A percentile compares a stretch with the other conserved stretches of the same genome.
phyloP scores from a whole-genome alignment of 108 stramenopile genomes.

The Parmales sp. region DNA sequence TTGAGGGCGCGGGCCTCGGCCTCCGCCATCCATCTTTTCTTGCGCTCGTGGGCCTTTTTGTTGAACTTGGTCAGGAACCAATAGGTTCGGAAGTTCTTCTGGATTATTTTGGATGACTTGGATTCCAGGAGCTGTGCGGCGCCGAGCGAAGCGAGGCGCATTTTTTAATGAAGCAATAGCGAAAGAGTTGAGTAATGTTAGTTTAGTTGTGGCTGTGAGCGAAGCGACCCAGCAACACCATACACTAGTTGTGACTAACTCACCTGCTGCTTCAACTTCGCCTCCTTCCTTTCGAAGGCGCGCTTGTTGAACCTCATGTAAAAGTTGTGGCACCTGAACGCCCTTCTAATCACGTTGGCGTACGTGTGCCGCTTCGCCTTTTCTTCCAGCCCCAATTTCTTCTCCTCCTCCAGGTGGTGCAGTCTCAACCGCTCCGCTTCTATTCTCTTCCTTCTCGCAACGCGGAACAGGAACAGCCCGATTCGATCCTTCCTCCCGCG shows the following conservation, averaged over 20 bases:
- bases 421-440: neutral
- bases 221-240: no score
- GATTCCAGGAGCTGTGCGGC: neutral
- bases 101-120: neutral
- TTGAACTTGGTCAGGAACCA: slow-evolving; percentile 8
- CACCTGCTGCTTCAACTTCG: neutral
- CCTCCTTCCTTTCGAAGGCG: neutral
- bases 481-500: neutral
- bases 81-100: neutral
- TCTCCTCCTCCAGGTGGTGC: neutral
- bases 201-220: no score
- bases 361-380: neutral
- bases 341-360: neutral
- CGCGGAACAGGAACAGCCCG: neutral
- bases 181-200: no score
- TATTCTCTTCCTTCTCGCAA: neutral
- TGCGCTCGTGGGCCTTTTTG: neutral
- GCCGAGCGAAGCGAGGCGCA: no score
- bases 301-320: neutral
- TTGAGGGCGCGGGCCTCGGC: neutral
- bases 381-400: neutral
- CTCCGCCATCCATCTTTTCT: neutral
- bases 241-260: no score
- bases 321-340: neutral
- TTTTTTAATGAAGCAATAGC: no score